These are phyloP conservation scores for Ustulina deusta DNA, from an alignment of 2,329 filamentous ascomycete species.

Conservation along the genomic window DNA sequence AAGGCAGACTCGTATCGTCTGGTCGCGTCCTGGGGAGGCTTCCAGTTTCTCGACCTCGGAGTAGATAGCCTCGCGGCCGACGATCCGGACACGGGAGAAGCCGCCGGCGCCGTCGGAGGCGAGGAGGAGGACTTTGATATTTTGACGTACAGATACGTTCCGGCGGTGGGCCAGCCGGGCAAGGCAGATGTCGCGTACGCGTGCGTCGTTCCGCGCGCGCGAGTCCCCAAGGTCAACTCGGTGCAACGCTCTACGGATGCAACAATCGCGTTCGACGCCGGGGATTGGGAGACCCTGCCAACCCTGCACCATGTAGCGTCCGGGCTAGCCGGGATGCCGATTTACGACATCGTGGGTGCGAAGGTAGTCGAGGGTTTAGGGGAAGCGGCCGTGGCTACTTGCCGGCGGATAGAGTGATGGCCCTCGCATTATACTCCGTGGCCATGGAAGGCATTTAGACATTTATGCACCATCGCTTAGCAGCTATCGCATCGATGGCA, in stretches of 20 bases:
- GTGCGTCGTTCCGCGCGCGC: constrained; percentile 53
- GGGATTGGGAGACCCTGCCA: constrained; percentile 67
- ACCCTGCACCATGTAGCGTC: constrained; percentile 70
- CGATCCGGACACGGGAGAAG: constrained; percentile 37
- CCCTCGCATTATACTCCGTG: constrained; percentile 45
- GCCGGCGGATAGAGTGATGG: constrained; percentile 6
- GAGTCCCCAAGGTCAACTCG: constrained; percentile 48
- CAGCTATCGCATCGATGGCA: neutral
- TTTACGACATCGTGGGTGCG: constrained; percentile 65
- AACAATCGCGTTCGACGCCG: constrained; percentile 59
- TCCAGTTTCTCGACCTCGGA: constrained; percentile 55
- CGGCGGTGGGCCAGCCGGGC: constrained; percentile 63
- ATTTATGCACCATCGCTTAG: neutral
- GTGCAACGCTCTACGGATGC: constrained; percentile 57
- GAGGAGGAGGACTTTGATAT: constrained; percentile 58
- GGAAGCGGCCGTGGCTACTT: constrained; percentile 55
- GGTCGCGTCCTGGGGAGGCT: constrained; percentile 57
- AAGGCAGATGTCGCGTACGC: constrained; percentile 67
- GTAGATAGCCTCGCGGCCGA: constrained; percentile 52
- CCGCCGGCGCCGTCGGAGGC: constrained; percentile 25
- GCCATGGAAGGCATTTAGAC: neutral
- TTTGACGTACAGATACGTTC: constrained; percentile 69
- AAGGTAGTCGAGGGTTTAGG: constrained; percentile 67
- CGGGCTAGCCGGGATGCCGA: constrained; percentile 65
- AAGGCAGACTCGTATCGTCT: constrained; percentile 52